Percentiles rank a stretch among this genome's conserved stretches.
phyloP scores from a whole-genome alignment of 2,329 filamentous ascomycete genomes.

The Colletotrichum echinochloae region DNA sequence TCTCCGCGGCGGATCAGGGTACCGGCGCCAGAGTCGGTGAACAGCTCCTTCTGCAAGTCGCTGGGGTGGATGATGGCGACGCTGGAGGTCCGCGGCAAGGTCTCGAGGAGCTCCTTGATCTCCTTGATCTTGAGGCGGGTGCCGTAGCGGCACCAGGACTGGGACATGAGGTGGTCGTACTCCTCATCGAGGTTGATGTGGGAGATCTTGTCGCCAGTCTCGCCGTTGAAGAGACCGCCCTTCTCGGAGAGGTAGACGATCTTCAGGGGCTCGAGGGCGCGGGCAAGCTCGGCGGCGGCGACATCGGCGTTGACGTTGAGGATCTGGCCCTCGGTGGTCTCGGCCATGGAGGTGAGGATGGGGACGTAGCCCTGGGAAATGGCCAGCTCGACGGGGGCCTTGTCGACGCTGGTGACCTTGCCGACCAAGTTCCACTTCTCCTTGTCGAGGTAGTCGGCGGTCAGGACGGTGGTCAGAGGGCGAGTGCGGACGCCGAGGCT shows the following conservation, averaged over 20 bases:
- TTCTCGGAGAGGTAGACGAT: conserved; percentile 99
- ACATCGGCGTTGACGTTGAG: conserved; percentile 99
- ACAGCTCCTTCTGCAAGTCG: conserved; percentile 95
- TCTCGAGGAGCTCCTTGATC: conserved; percentile 92
- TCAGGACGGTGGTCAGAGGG: conserved; percentile 91
- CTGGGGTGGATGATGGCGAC: conserved; percentile 98
- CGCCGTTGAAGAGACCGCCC: conserved; percentile 93
- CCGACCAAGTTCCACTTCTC: conserved; percentile 96
- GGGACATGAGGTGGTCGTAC: conserved; percentile 90
- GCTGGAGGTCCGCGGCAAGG: conserved; percentile 89
- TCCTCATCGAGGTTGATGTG: conserved; percentile 98
- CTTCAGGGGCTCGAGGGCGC: conserved; percentile 91
- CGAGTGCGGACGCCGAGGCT: conserved; percentile 89
- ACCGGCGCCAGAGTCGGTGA: conserved; percentile 94
- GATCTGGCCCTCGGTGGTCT: conserved; percentile 90
- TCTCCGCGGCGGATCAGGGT: conserved; percentile 93
- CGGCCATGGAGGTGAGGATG: conserved; percentile 95
- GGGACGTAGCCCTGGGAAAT: conserved; percentile 93
- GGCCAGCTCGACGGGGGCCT: conserved; percentile 87
- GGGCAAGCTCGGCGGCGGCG: conserved; percentile 91
- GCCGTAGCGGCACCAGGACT: conserved; percentile 95
- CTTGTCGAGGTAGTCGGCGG: conserved; percentile 94
- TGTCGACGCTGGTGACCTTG: conserved; percentile 94
- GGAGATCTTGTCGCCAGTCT: conserved; percentile 94
- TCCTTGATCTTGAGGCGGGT: conserved; percentile 97